Conservation (phyloP, 129 eudicot species). For the Artemisia tridentata region DNA sequence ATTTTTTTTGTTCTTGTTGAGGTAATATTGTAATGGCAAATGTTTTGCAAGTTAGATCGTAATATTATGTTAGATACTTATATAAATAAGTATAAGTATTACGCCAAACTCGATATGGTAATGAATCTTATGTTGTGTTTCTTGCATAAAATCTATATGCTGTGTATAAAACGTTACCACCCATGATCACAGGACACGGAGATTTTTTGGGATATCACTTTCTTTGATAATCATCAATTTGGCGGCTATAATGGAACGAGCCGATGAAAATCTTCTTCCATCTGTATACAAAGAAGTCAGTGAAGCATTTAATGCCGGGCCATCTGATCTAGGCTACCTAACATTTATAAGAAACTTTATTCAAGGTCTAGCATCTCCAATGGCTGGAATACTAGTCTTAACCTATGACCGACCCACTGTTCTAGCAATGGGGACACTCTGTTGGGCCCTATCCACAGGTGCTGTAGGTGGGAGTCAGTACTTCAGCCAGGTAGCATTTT, state of each 20-base stretch:
- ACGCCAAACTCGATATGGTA: not conserved
- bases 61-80: not conserved
- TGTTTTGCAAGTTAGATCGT: not conserved
- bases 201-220: constrained; percentile 69
- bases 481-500: constrained; percentile 73
- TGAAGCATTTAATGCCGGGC: constrained; percentile 77
- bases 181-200: constrained; percentile 46
- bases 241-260: constrained; percentile 92
- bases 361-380: constrained; percentile 83
- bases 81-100: not conserved
- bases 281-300: constrained; percentile 96
- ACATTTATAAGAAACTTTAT: constrained; percentile 70
- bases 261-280: constrained; percentile 95
- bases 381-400: constrained; percentile 75
- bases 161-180: not conserved
- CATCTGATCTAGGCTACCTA: constrained; percentile 83
- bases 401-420: constrained; percentile 80
- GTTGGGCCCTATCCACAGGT: constrained; percentile 91
- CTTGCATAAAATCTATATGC: not conserved
- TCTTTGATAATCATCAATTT: constrained; percentile 76
- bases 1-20: not conserved
- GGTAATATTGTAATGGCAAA: not conserved
- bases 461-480: constrained; percentile 79
- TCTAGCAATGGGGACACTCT: constrained; percentile 79
- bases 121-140: not conserved